Evolutionary conservation across 176 grass and related monocot species (phyloP), one percentile per base, ranked within the genome.

Genomic region (Rhynchospora pubera): DNA sequence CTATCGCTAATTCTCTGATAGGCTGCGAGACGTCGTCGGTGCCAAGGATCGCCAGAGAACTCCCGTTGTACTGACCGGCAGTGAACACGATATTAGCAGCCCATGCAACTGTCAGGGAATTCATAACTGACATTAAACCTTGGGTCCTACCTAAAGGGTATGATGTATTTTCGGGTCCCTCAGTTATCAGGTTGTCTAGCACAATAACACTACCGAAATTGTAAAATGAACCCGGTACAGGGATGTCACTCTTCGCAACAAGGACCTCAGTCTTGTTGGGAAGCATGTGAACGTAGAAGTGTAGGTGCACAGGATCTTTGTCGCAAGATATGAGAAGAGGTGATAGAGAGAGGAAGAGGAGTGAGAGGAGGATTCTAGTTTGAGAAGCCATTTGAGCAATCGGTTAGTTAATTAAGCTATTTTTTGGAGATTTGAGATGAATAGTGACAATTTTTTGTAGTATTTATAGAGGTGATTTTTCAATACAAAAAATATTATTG

Each of bases 211-310:
- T 44, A 8, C 81, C 81, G 42, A 83, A 83, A 42, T 70, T 21
- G 46, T 21, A 51, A 9, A 34, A 2, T 6, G 12, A 11, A 22
- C 47, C 14, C 8, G 46, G 48, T 2, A 71, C 6, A 15, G 81
- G 12, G 18, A 3, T 34, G 0, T 18, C 18, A 26, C 81, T 62
- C 13, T 16, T 34, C 9, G 55, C 81, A 10, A 71, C 42, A 0
- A 32, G 21, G 9, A 70, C n/a, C 22, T 62, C 81, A 13, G 18
- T 56, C 19, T 39, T 44, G 47, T 51, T 32, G 6, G 19, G 63
- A 5, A n/a, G 12, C n/a, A 11, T 83, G 43, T 83, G 81, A 62
- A 83, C 18, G 81, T 73, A 82, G 58, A 82, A 82, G 79, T 82
- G 79, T 10, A 82, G 79, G 79, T 65, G 56, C 13, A 48, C 19